phyloP scores from a whole-genome alignment of 116 monocot genomes.

The Zostera marina region DNA sequence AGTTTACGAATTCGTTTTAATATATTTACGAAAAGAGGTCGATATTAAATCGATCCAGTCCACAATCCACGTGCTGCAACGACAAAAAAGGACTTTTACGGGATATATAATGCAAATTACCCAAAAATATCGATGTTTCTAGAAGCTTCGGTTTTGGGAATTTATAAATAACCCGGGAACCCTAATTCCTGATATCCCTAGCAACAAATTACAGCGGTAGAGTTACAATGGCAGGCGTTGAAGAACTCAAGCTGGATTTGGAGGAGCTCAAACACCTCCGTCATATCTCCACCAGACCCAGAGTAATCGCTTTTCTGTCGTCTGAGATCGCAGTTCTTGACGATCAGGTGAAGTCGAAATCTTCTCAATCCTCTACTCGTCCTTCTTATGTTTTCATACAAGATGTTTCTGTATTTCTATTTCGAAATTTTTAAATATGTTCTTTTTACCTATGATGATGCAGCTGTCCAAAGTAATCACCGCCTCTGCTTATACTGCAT shows the following conservation, averaged over 20 bases:
- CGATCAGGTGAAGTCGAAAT: conserved; percentile 21
- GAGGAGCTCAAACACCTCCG: conserved; percentile 56
- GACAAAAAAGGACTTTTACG: too few species aligned
- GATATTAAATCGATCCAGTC: too few species aligned
- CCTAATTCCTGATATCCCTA: not conserved
- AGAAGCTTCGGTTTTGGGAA: too few species aligned
- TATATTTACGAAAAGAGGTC: too few species aligned
- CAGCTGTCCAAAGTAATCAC: conserved; percentile 25
- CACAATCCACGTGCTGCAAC: too few species aligned
- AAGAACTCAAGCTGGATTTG: conserved; percentile 33
- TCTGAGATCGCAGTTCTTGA: conserved; percentile 40
- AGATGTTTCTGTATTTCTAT: not conserved
- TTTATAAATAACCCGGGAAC: too few species aligned
- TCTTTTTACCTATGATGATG: not conserved
- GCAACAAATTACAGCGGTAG: not conserved
- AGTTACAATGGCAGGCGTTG: not conserved
- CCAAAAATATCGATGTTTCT: too few species aligned
- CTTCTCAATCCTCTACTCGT: not conserved
- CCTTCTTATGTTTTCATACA: not conserved
- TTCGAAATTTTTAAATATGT: not conserved
- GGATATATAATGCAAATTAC: too few species aligned
- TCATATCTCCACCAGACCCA: conserved; percentile 44
- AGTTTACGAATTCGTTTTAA: too few species aligned
- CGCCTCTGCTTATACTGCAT: not conserved
- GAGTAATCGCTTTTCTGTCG: conserved; percentile 48